phyloP scores from a whole-genome alignment of 192 early-diverging fungal species.

The Geosiphon pyriformis region DNA sequence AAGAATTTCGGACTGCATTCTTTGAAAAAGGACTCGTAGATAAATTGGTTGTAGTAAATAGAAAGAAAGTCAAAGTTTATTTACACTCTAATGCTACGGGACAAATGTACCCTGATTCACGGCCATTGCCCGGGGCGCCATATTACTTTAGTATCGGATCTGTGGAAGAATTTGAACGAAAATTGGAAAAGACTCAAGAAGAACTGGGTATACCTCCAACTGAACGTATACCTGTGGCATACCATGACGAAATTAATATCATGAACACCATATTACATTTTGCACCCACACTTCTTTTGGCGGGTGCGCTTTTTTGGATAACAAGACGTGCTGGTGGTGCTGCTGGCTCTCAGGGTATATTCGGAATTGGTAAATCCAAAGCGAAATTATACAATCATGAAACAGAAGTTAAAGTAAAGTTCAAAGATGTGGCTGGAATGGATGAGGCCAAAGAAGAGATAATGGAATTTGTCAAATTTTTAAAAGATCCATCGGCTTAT shows the following conservation, averaged over 20 bases:
- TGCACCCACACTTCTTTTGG: conserved; percentile 85
- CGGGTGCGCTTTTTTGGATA: conserved; percentile 85
- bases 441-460: conserved; percentile 99
- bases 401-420: conserved; percentile 91
- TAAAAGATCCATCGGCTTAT: conserved; percentile 89
- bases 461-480: conserved; percentile 99
- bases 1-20: conserved; percentile 84
- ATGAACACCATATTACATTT: conserved; percentile 77
- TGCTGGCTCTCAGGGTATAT: conserved; percentile 73
- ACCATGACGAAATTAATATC: conserved; percentile 74
- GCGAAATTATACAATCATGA: conserved; percentile 98
- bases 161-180: conserved; percentile 90
- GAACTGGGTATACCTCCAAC: conserved; percentile 86
- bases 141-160: conserved; percentile 92
- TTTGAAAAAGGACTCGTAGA: conserved; percentile 92
- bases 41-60: conserved; percentile 83
- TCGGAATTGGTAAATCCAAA: conserved; percentile 93
- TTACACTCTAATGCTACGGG: conserved; percentile 46
- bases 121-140: conserved; percentile 34
- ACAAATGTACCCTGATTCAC: conserved; percentile 52
- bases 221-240: conserved; percentile 90
- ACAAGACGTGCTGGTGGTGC: conserved; percentile 70
- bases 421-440: conserved; percentile 98
- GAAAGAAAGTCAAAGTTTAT: conserved; percentile 75
- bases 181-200: conserved; percentile 80